These are phyloP conservation scores for Abortiporus biennis DNA, from an alignment of 1,284 basidiomycete species.

Conservation along the genomic window DNA sequence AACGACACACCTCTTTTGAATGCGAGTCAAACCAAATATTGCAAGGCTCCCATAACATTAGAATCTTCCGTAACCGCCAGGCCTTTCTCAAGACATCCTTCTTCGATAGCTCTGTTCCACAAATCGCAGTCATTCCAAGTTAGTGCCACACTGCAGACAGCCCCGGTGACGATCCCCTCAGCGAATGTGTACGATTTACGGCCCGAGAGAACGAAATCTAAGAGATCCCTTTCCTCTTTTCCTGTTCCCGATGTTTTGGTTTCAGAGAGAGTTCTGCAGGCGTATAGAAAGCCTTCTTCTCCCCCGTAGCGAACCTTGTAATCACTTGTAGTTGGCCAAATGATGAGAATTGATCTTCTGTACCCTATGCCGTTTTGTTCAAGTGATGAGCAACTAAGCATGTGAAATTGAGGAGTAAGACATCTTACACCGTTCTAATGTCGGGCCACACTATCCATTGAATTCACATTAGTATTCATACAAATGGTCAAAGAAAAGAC, in stretches of 20 bases:
- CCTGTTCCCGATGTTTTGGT: too few relatives aligned
- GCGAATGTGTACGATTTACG: too few relatives aligned
- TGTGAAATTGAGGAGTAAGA: neutral
- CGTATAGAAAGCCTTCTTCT: neutral
- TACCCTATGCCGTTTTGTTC: constrained; percentile 31
- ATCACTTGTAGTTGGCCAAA: constrained; percentile 23
- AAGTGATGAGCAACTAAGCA: neutral
- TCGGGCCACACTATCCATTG: constrained; percentile 12
- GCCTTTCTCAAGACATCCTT: too few relatives aligned
- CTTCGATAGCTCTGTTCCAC: neutral
- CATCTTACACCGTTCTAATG: constrained; percentile 13
- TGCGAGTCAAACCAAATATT: too few relatives aligned
- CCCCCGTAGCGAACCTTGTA: constrained; percentile 8
- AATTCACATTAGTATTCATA: neutral
- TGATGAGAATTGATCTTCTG: constrained; percentile 33
- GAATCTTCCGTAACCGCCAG: too few relatives aligned
- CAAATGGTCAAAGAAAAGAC: constrained; percentile 18
- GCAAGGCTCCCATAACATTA: too few relatives aligned
- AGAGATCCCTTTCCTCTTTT: too few relatives aligned
- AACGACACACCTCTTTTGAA: too few relatives aligned
- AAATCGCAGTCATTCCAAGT: neutral
- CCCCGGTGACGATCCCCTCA: too few relatives aligned
- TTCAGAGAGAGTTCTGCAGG: constrained; percentile 7
- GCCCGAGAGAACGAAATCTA: too few relatives aligned
- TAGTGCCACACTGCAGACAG: neutral